A percentile compares a stretch with the other conserved stretches of the same genome.
These are phyloP conservation scores for Entomortierella lignicola DNA, from an alignment of 192 early-diverging fungal species.

Conservation along the genomic window DNA sequence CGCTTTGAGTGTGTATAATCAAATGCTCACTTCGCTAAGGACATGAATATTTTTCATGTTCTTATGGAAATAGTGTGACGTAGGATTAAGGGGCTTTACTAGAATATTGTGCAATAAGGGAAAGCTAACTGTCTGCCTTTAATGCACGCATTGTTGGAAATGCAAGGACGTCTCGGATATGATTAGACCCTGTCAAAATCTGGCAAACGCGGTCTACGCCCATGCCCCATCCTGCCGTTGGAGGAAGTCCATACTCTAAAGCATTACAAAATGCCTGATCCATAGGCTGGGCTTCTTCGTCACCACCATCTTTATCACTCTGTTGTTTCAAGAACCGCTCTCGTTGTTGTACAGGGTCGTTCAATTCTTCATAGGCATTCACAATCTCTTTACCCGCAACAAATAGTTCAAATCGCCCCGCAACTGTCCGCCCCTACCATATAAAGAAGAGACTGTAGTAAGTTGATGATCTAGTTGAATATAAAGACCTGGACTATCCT, in stretches of 20 bases:
- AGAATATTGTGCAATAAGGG: neutral
- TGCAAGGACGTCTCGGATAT: conserved; percentile 86
- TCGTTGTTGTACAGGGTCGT: conserved; percentile 84
- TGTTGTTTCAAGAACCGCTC: conserved; percentile 72
- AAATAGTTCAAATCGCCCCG: conserved; percentile 86
- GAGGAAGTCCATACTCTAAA: conserved; percentile 87
- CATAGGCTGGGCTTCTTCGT: conserved; percentile 79
- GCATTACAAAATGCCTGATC: conserved; percentile 82
- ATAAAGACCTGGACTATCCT: too few relatives aligned
- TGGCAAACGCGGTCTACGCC: conserved; percentile 86
- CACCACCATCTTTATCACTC: conserved; percentile 72
- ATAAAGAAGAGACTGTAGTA: neutral
- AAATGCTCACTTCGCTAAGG: neutral
- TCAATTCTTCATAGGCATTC: conserved; percentile 92
- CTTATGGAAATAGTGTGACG: neutral
- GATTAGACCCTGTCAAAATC: conserved; percentile 71
- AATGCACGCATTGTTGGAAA: conserved; percentile 69
- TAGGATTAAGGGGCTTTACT: neutral
- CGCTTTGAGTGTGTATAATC: neutral
- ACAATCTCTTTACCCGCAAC: conserved; percentile 80
- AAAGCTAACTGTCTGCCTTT: neutral
- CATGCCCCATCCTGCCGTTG: conserved; percentile 92
- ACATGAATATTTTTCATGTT: conserved; percentile 1
- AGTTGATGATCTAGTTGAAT: too few relatives aligned
- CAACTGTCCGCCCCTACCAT: conserved; percentile 49